Base-by-base conservation (phyloP, 306 rosid species). In the Ziziphus jujuba region DNA sequence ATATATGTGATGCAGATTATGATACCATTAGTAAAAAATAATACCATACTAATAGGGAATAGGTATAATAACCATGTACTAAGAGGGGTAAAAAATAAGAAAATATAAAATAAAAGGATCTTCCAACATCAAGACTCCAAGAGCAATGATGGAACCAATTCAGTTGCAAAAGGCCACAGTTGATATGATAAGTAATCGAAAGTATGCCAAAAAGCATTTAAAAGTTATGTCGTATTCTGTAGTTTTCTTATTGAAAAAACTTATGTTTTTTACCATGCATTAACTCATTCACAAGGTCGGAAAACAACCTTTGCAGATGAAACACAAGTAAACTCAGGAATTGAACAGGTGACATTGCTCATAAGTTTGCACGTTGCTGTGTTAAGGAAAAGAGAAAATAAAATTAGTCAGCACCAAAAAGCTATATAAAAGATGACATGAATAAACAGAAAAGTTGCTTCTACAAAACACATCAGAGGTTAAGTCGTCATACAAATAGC, bases 291-390 rank as follows among this genome's bases (percentile, higher is more conserved):
- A 70, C 69, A 66, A 84, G 67, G 72, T 47, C 64, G 52, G 67
- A 55, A 77, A 81, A 79, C 78, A 78, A 88, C 98, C 97, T 90
- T 92, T 49, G 98, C 93, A 64, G 98, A 84, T 43, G 98, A 87
- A 72, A 92, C 89, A 60, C 97, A 92, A 22, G 98, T 92, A 72
- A 92, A 92, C 75, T 92, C 97, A 15, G 98, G 98, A 82, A 92
- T 82, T 28, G 98, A 87, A 67, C 98, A 87, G 6, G 93, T 79
- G 36, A 81, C 79, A 6, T 64, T 76, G 76, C 86, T 87, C 93
- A 92, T 89, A 73, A 77, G 89, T 76, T 79, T 92, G 87, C 98
- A 90, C n/a, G 87, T 84, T 70, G 79, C 97, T 92, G 93, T 72
- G 66, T 81, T 48, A 70, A 62, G n/a, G n/a, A n/a, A n/a, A n/a